Evolutionary conservation across 176 grass and related monocot species (phyloP).

Genomic region (Musa acuminata): DNA sequence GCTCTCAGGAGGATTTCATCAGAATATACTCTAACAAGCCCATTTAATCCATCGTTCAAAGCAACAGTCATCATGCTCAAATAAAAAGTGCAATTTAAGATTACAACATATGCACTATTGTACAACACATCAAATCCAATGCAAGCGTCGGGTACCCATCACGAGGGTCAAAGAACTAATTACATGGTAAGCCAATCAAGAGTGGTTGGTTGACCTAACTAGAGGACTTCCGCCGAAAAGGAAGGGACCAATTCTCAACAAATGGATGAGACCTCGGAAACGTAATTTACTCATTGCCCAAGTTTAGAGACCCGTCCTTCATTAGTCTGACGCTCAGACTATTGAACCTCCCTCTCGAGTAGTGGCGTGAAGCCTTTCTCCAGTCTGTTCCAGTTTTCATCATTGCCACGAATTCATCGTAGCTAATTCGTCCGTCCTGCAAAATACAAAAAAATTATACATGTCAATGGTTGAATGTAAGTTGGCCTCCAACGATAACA

Average conservation of each 20-base stretch:
- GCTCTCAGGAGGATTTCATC: no score
- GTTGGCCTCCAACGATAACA: neutral
- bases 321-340: conserved; percentile 94
- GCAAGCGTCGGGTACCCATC: neutral
- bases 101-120: neutral
- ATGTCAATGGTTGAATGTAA: conserved; percentile 5
- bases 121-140: neutral
- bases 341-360: conserved; percentile 95
- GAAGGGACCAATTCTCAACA: neutral
- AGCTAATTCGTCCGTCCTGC: conserved; percentile 95
- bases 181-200: neutral
- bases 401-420: conserved; percentile 98
- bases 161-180: neutral
- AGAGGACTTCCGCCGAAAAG: neutral
- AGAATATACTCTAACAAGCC: no score
- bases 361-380: conserved; percentile 99
- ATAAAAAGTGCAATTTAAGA: neutral
- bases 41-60: no score
- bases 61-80: no score
- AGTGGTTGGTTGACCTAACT: neutral
- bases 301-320: conserved; percentile 85
- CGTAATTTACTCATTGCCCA: conserved; percentile 51
- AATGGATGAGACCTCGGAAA: neutral
- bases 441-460: conserved; percentile 10
- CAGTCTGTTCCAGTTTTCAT: conserved; percentile 99